Percentiles rank a stretch among this genome's conserved stretches.
Conservation (phyloP, 1,284 basidiomycete species). For the Porodaedalea pini region DNA sequence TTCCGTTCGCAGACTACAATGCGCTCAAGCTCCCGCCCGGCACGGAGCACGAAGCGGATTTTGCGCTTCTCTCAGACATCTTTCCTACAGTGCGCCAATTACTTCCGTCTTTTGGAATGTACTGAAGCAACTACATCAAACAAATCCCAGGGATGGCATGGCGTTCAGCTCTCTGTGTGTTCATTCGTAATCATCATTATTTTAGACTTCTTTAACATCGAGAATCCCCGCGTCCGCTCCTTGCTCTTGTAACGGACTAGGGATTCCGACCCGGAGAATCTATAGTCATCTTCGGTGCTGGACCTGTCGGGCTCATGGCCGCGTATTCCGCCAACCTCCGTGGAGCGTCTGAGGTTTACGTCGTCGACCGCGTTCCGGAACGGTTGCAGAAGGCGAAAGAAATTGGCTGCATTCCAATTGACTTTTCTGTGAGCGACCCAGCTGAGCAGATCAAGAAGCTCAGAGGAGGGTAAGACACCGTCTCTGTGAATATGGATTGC, state of each 20-base stretch:
- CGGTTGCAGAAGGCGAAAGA: slow-evolving; percentile 47
- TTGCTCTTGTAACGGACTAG: slow-evolving; percentile 23
- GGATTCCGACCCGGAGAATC: slow-evolving; percentile 52
- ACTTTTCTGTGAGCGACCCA: slow-evolving; percentile 43
- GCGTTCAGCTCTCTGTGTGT: slow-evolving; percentile 44
- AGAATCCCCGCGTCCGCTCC: too few relatives aligned
- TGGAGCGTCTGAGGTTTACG: slow-evolving; percentile 49
- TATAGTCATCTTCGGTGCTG: slow-evolving; percentile 49
- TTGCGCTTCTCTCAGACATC: slow-evolving; percentile 50
- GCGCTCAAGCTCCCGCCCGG: slow-evolving; percentile 49
- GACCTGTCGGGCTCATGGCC: slow-evolving; percentile 48
- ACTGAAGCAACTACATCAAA: background rate
- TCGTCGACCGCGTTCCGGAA: slow-evolving; percentile 51
- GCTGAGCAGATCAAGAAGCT: slow-evolving; percentile 42
- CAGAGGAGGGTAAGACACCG: slow-evolving; percentile 38
- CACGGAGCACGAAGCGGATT: slow-evolving; percentile 50
- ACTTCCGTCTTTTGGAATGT: background rate
- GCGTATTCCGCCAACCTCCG: slow-evolving; percentile 50
- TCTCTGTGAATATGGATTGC: background rate
- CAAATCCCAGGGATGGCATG: slow-evolving; percentile 52
- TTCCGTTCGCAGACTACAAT: slow-evolving; percentile 54
- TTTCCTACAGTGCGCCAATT: slow-evolving; percentile 44
- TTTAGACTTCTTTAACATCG: too few relatives aligned
- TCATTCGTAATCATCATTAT: background rate
- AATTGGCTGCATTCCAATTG: slow-evolving; percentile 47